phyloP scores from a whole-genome alignment of 108 stramenopile species.

The Pinguiococcus pyrenoidosus region DNA sequence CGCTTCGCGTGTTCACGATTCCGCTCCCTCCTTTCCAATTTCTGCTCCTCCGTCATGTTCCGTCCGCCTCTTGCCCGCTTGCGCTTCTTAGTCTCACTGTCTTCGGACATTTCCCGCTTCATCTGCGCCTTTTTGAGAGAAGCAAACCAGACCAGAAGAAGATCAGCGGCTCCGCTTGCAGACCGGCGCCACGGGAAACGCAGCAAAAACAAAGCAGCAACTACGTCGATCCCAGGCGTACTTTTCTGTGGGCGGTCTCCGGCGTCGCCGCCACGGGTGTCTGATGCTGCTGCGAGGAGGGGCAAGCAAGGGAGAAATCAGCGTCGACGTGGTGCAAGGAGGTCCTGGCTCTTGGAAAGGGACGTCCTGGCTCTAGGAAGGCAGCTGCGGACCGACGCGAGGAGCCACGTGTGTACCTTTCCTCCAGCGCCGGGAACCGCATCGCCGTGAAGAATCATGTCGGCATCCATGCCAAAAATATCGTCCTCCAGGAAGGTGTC shows the following conservation, averaged over 20 bases:
- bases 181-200: neutral
- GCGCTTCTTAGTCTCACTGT: slow-evolving; percentile 1
- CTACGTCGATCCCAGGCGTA: neutral
- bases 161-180: too few species aligned
- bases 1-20: slow-evolving; percentile 95
- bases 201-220: too few species aligned
- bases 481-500: slow-evolving; percentile 24
- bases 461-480: too few species aligned
- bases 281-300: too few species aligned
- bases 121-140: too few species aligned
- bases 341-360: neutral
- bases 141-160: too few species aligned
- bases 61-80: slow-evolving; percentile 3
- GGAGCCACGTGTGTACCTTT: slow-evolving; percentile 4
- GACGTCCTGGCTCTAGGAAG: neutral
- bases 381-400: neutral
- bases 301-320: neutral
- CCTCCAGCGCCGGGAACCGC: too few species aligned
- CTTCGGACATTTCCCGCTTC: slow-evolving; percentile 2
- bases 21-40: slow-evolving; percentile 47
- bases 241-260: neutral
- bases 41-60: slow-evolving; percentile 38
- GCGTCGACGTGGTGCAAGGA: neutral
- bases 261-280: too few species aligned
- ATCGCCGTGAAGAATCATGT: too few species aligned